A percentile compares a stretch with the other conserved stretches of the same genome.
phyloP scores from a whole-genome alignment of 2,329 filamentous ascomycete genomes.

The Diaporthe capsici region DNA sequence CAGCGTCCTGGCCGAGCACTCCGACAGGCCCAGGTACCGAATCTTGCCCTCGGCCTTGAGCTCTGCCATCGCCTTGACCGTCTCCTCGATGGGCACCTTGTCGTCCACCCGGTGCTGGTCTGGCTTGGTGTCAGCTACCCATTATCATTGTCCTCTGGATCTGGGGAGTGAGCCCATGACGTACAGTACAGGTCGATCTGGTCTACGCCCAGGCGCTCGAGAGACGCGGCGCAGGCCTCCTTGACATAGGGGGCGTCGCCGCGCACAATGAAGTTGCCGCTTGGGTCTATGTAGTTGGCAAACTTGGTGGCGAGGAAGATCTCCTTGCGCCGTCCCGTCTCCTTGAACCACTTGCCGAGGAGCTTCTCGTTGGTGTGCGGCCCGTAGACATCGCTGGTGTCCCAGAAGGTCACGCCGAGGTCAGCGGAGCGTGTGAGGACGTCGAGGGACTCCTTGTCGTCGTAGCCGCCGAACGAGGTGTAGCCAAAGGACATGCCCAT shows the following conservation, averaged over 20 bases:
- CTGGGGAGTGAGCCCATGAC: conserved; percentile 43
- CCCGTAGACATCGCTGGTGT: conserved; percentile 41
- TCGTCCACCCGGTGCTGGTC: conserved; percentile 62
- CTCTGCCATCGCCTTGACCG: conserved; percentile 61
- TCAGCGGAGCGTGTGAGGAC: conserved; percentile 44
- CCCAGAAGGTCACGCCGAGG: conserved; percentile 43
- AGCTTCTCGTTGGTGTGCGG: conserved; percentile 54
- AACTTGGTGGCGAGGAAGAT: conserved; percentile 62
- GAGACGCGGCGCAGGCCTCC: conserved; percentile 50
- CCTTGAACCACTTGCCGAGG: conserved; percentile 60
- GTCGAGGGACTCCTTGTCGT: conserved; percentile 42
- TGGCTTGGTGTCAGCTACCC: background rate
- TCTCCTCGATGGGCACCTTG: conserved; percentile 61
- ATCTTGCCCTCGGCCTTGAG: conserved; percentile 66
- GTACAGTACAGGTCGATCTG: conserved; percentile 66
- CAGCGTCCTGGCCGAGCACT: conserved; percentile 61
- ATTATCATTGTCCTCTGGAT: background rate
- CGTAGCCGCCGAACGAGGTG: conserved; percentile 41
- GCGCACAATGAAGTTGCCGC: conserved; percentile 42
- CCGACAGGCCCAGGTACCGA: conserved; percentile 64
- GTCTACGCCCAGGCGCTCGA: conserved; percentile 62
- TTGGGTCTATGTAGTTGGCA: conserved; percentile 45
- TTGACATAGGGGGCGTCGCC: conserved; percentile 48
- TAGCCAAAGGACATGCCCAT: conserved; percentile 42
- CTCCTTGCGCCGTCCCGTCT: conserved; percentile 56